A percentile compares a stretch with the other conserved stretches of the same genome.
Conservation (phyloP, 441 rosid species). For the Geranium incanum region DNA sequence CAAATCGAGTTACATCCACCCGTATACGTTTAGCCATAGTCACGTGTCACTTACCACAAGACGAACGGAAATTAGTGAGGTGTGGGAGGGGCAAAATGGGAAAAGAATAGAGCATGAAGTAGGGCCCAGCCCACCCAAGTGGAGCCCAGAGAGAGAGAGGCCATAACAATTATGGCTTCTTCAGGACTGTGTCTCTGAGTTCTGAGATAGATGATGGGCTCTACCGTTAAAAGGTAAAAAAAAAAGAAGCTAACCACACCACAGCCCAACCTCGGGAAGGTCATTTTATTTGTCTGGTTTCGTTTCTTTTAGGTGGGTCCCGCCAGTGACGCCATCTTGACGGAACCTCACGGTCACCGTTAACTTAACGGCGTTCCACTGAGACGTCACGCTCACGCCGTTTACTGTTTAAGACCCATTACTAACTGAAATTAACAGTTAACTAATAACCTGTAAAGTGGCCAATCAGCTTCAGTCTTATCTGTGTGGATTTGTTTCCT, state of each 20-base stretch:
- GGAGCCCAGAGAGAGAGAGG: not conserved
- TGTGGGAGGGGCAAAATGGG: not conserved
- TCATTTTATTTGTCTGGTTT: conserved; percentile 20
- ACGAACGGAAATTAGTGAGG: not conserved
- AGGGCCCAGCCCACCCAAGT: not conserved
- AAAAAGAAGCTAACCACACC: not conserved
- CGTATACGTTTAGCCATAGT: too few relatives aligned
- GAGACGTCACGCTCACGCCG: not conserved
- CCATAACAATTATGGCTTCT: not conserved
- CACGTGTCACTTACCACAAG: too few relatives aligned
- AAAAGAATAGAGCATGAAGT: not conserved
- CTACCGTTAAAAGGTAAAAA: too few relatives aligned
- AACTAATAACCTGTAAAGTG: not conserved
- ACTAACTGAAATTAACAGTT: not conserved
- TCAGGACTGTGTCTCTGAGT: not conserved
- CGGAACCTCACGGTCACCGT: not conserved
- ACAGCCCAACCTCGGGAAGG: conserved; percentile 32
- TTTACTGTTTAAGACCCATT: not conserved
- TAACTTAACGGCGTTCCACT: not conserved
- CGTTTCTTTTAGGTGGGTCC: not conserved
- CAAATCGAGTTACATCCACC: too few relatives aligned
- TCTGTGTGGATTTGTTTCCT: not conserved
- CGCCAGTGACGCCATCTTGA: not conserved
- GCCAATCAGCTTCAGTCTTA: not conserved
- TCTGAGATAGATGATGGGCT: not conserved